Evolutionary conservation across 2,329 filamentous ascomycete genomes (phyloP), one percentile per base, ranked within the genome.

Genomic region (Pyrenophora seminiperda): DNA sequence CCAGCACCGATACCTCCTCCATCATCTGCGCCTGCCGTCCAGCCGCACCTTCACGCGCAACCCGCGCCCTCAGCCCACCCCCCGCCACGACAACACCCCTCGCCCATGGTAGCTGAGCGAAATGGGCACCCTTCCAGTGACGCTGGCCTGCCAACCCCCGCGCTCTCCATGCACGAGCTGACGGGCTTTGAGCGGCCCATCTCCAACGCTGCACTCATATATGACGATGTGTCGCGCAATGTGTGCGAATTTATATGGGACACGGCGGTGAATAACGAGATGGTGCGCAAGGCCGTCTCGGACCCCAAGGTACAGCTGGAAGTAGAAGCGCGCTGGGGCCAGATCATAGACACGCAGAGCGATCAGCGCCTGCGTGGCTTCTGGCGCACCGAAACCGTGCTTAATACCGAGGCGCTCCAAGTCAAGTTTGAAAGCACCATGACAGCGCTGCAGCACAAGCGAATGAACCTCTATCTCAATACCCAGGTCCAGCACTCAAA

Each of bases 301-400:
- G 75, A 80, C 47, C 76, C 79, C 9, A 80, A 83, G 13, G 87
- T 91, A 11, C 83, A 90, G 53, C 86, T 97, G 44, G 94, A 99
- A 73, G 89, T 99, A 46, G 94, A 99, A 75, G 94, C 91, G 7
- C 97, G 97, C 73, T 79, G 97, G 39, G 94, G 94, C 14, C 87
- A 85, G 19, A 80, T 97, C 11, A 85, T 84, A 66, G 83, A 87
- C 53, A 89, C 84, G 5, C 83, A 87, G 48, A 79, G 86, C 38
- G 82, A 90, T n/a, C 76, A 92, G 19, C 76, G 81, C 7, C 74
- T 92, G 7, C 83, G 84, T 5, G 80, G 94, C 4, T 73, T 81
- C 17, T 87, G 89, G 0, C 89, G 94, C 68, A 88, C 84, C 39
- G 77, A 73, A 42, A 68, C 65, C 37, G 62, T 72, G 19, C 40